These are phyloP conservation scores for Tulasnella sp. DNA, from an alignment of 768 basidiomycete genomes.

Conservation along the genomic window DNA sequence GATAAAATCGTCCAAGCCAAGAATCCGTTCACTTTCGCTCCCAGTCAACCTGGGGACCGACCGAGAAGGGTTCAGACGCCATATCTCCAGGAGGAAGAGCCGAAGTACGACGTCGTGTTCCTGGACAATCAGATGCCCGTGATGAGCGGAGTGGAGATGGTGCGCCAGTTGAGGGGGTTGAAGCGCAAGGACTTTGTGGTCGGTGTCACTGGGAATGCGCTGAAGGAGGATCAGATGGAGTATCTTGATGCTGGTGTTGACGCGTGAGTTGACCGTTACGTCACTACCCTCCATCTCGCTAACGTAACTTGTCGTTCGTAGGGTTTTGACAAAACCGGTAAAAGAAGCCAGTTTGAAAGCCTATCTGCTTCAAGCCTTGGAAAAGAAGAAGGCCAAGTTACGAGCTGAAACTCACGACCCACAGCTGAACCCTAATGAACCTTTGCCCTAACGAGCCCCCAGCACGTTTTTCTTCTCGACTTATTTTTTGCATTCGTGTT, in stretches of 20 bases:
- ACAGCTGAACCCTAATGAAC: neutral
- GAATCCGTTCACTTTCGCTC: constrained; percentile 1
- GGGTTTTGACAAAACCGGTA: constrained; percentile 71
- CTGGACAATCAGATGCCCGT: constrained; percentile 62
- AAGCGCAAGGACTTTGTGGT: constrained; percentile 64
- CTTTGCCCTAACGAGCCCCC: neutral
- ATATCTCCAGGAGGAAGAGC: constrained; percentile 1
- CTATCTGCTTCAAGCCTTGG: constrained; percentile 13
- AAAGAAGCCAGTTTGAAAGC: constrained; percentile 21
- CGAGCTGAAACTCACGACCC: neutral
- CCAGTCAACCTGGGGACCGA: neutral
- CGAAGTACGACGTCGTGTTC: constrained; percentile 35
- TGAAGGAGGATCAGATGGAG: constrained; percentile 53
- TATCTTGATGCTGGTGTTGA: constrained; percentile 67
- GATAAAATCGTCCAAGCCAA: constrained; percentile 48
- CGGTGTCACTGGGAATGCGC: constrained; percentile 36
- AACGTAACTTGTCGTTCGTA: neutral
- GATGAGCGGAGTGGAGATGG: constrained; percentile 45
- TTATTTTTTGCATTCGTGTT: neutral
- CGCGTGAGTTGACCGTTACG: constrained; percentile 19
- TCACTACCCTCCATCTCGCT: neutral
- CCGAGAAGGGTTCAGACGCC: neutral
- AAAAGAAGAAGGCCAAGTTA: constrained; percentile 5
- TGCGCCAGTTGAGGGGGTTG: constrained; percentile 50
- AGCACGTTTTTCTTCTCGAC: neutral